phyloP scores from a whole-genome alignment of 257 asterid genomes.

The Solanum pinnatisectum region DNA sequence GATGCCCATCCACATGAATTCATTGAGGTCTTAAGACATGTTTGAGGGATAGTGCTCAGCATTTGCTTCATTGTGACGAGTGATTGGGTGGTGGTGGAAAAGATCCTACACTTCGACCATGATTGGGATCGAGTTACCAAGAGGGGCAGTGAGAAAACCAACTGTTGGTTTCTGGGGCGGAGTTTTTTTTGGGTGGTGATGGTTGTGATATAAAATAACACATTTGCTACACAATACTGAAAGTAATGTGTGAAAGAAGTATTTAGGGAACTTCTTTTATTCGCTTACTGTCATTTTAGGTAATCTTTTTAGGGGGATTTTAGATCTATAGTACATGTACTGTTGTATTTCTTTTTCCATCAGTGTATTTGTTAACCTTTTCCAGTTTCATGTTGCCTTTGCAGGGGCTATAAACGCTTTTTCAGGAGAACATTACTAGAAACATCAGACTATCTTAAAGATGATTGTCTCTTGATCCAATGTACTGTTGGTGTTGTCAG shows the following conservation, averaged over 20 bases:
- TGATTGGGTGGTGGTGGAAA: not conserved
- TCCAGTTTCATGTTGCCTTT: not conserved
- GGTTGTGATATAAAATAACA: not conserved
- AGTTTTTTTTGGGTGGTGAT: not conserved
- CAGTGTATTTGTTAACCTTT: not conserved
- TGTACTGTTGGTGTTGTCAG: conserved; percentile 18
- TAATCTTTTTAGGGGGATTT: not conserved
- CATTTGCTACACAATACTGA: not conserved
- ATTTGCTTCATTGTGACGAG: not conserved
- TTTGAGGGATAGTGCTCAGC: not conserved
- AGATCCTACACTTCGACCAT: not conserved
- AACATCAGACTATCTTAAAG: conserved; percentile 9
- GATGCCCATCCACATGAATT: not conserved
- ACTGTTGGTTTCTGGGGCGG: not conserved
- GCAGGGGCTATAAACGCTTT: conserved; percentile 13
- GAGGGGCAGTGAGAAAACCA: not conserved
- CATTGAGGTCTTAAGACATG: not conserved
- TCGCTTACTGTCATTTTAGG: not conserved
- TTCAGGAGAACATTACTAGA: conserved; percentile 3
- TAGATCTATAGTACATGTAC: not conserved
- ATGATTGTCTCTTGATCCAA: conserved; percentile 11
- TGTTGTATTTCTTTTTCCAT: not conserved
- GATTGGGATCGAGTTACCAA: not conserved
- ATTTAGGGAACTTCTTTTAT: not conserved
- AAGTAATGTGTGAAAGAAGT: not conserved